Evolutionary conservation across 345 rosid species (phyloP), one percentile per base, ranked within the genome.

Genomic region (Orychophragmus violaceus): DNA sequence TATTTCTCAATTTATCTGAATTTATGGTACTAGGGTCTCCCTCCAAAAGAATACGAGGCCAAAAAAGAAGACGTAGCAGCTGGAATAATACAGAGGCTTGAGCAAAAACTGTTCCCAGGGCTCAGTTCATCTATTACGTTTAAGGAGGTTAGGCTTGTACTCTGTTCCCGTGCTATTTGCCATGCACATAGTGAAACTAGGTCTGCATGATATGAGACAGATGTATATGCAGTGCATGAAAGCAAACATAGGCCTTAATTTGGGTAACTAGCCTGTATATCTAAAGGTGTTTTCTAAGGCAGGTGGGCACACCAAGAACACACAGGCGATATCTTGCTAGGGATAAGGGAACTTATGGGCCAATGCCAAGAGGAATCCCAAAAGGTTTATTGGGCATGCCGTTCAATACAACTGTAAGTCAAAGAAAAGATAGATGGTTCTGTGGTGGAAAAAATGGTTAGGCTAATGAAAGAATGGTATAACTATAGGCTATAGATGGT

Each of bases 311-410:
- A 58, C 96, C 99, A 27, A 88, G 83, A 78, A 94, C 99, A 19
- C 97, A 94, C 77, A 78, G 91, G 55, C 82, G 96, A 69, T 90
- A 41, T 81, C 77, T 94, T 59, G 97, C 96, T 68, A 83, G 96
- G 32, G 90, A 86, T 59, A 67, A 84, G 32, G 97, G 98, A 73
- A 90, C 95, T 18, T 93, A 93, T 60, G 97, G 97, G 69, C 99
- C 97, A 39, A 83, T 88, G 95, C 97, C 96, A 50, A 92, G 96
- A 36, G 66, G 74, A 21, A 80, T 62, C 50, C 97, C 97, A 1
- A 94, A 90, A 85, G 99, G 99, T 52, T 83, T 93, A 71, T 52
- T 93, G 48, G 99, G 97, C 69, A 90, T 93, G 97, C 97, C 97
- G 29, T 90, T 93, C 65, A 93, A 93, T 68, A 90, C 92, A 58